Base-by-base conservation (phyloP, 305 asterid genomes). In the Plantago lanceolata region DNA sequence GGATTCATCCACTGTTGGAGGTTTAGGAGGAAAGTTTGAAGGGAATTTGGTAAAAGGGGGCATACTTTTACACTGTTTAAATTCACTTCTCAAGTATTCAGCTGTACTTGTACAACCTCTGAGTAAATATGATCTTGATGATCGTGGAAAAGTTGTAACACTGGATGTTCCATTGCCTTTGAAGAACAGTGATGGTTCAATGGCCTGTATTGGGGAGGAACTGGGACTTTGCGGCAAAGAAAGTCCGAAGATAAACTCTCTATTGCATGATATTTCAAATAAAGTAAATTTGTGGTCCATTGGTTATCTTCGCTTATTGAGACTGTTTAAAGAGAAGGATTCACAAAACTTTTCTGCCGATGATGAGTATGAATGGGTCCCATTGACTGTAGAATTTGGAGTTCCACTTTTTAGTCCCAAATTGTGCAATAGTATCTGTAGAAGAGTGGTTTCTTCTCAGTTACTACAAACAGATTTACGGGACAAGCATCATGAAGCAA, bases 61-160 rank as follows among this genome's bases (percentile, higher is more conserved):
- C 74, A 66, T 88, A 52, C 99, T 94, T 63, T 75, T 94, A 72
- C 99, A 94, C 66, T 94, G 97, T 75, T 81, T 94, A 79, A 93
- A 93, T 81, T 86, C 97, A 45, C 95, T 93, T 75, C 90, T 93
- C 66, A 93, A 85, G 78, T 76, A 80, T 78, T 81, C 99, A 29
- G 89, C 99, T 64, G 94, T 90, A 72, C 81, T 93, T 76, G 97
- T 88, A 76, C 99, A 81, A 78, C 99, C 99, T 76, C 76, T 93
- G 53, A 88, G 96, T 78, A 82, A 76, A 71, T 56, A 84, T 70
- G 99, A 93, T 78, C 96, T 93, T 63, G 87, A 93, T 67, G 84
- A 84, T 64, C 67, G 66, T 55, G 94, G 94, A 50, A 82, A 82
- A 59, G 75, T 71, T 49, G 77, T 85, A 29, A 93, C 95, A 47